phyloP scores from a whole-genome alignment of 208 protist species.

The Acanthamoeba culbertsoni region DNA sequence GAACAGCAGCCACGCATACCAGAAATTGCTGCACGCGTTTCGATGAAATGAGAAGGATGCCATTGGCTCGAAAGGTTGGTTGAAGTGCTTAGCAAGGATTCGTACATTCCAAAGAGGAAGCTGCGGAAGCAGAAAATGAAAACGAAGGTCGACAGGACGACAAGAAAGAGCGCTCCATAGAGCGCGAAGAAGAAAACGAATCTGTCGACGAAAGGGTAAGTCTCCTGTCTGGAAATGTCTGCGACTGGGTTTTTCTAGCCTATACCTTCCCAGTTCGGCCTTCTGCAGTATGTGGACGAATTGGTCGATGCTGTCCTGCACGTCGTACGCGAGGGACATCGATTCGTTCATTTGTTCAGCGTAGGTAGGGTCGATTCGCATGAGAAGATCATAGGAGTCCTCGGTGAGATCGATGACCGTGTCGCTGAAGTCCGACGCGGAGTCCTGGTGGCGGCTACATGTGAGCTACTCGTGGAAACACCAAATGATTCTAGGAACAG shows the following conservation, averaged over 20 bases:
- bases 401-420: not conserved
- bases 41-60: not conserved
- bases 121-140: not conserved
- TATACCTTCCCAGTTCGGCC: not conserved
- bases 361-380: not conserved
- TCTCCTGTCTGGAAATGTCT: not conserved
- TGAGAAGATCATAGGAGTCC: not conserved
- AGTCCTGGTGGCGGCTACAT: not conserved
- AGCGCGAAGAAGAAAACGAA: not conserved
- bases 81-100: not conserved
- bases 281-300: not conserved
- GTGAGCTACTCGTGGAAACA: not conserved
- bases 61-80: not conserved
- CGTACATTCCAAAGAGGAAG: not conserved
- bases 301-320: not conserved
- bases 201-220: not conserved
- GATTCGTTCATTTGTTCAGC: not conserved
- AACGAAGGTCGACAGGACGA: not conserved
- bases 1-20: not conserved
- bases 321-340: not conserved
- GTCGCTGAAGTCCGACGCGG: not conserved
- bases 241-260: not conserved
- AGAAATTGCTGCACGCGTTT: not conserved
- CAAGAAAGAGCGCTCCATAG: not conserved
- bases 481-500: not conserved